Percentiles rank a stretch among this genome's conserved stretches.
phyloP scores from a whole-genome alignment of 1,284 basidiomycete genomes.

The Bondarzewia mesenterica region DNA sequence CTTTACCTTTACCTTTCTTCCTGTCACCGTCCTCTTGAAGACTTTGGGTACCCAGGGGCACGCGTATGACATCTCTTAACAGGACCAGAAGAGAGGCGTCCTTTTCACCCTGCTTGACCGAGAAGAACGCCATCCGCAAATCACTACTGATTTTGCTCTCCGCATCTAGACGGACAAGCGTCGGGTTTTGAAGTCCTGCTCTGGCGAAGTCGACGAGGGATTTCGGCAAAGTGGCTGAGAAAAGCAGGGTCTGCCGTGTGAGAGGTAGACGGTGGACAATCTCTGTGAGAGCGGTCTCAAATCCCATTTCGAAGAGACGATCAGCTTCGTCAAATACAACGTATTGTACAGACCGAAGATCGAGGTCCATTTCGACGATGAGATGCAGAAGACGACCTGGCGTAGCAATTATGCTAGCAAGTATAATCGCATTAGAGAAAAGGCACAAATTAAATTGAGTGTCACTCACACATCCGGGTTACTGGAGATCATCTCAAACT shows the following conservation, averaged over 20 bases:
- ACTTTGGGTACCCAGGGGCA: constrained; percentile 47
- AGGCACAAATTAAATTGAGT: not conserved
- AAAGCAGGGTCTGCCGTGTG: constrained; percentile 86
- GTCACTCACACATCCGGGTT: constrained; percentile 90
- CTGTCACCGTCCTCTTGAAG: constrained; percentile 20
- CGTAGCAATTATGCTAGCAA: constrained; percentile 84
- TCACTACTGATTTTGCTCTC: constrained; percentile 95
- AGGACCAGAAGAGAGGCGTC: constrained; percentile 86
- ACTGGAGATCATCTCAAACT: constrained; percentile 91
- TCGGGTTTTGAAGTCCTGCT: constrained; percentile 90
- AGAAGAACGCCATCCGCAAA: constrained; percentile 91
- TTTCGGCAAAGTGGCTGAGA: constrained; percentile 95
- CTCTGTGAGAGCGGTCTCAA: constrained; percentile 87
- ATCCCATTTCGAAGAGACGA: constrained; percentile 96
- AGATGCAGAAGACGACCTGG: constrained; percentile 96
- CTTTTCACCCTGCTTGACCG: constrained; percentile 89
- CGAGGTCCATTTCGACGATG: constrained; percentile 94
- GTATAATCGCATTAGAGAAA: constrained; percentile 6
- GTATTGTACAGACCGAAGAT: constrained; percentile 83
- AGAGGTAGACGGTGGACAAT: constrained; percentile 84
- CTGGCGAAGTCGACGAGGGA: constrained; percentile 96
- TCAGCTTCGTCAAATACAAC: constrained; percentile 99
- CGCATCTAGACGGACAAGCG: constrained; percentile 89
- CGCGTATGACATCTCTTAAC: constrained; percentile 80
- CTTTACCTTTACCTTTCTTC: constrained; percentile 33